phyloP scores from a whole-genome alignment of 345 rosid genomes.

The Cochlearia excelsa region DNA sequence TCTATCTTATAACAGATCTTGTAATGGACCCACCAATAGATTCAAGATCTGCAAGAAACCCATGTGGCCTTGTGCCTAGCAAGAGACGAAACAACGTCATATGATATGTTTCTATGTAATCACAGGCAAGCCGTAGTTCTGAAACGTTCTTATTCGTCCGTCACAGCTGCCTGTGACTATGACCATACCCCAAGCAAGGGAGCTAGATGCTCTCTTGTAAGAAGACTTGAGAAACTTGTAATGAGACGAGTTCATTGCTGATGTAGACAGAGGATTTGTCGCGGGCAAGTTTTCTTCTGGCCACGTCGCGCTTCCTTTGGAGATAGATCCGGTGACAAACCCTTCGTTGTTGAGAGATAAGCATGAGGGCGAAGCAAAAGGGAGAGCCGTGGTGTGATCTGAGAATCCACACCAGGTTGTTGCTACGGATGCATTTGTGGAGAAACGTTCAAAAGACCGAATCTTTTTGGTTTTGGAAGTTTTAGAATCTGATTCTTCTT shows the following conservation, averaged over 20 bases:
- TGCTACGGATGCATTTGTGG: conserved; percentile 71
- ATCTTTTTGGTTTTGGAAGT: conserved; percentile 44
- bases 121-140: conserved; percentile 87
- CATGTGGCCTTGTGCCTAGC: conserved; percentile 33
- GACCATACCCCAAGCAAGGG: conserved; percentile 89
- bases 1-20: conserved; percentile 16
- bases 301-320: conserved; percentile 57
- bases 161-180: conserved; percentile 91
- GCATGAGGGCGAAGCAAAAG: conserved; percentile 46
- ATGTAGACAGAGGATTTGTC: conserved; percentile 28
- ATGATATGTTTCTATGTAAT: conserved; percentile 22
- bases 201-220: conserved; percentile 62
- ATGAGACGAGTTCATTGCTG: conserved; percentile 56
- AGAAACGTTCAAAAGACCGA: conserved; percentile 69
- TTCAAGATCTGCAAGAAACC: conserved; percentile 14
- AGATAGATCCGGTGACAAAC: conserved; percentile 45
- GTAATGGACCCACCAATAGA: conserved; percentile 33
- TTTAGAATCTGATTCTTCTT: conserved; percentile 20
- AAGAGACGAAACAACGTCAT: conserved; percentile 34
- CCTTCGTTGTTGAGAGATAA: conserved; percentile 57
- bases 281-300: conserved; percentile 67
- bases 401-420: conserved; percentile 70
- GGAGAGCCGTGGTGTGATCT: conserved; percentile 35
- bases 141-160: conserved; percentile 85
- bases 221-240: conserved; percentile 71